Conservation (phyloP, 495 filamentous ascomycete genomes). For the Penicillium manginii region DNA sequence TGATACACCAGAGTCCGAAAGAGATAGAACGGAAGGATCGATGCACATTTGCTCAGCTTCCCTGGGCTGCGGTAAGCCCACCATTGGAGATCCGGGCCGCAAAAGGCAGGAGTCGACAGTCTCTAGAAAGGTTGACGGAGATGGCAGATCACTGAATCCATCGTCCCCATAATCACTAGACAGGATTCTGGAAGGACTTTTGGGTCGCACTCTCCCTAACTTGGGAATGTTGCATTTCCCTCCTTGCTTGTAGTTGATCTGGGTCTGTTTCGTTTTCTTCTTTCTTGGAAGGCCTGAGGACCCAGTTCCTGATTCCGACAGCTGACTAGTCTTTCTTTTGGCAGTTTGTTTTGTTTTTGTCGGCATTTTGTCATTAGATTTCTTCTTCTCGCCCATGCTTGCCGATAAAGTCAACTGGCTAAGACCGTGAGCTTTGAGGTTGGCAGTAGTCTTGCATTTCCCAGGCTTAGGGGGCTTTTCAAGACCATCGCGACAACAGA, state of each 20-base stretch:
- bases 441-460: constrained; percentile 31
- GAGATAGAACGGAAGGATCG: not conserved
- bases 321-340: constrained; percentile 2
- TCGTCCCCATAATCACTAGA: constrained; percentile 43
- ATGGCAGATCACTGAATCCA: constrained; percentile 46
- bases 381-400: constrained; percentile 33
- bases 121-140: constrained; percentile 36
- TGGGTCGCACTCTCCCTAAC: not conserved
- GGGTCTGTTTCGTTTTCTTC: not conserved
- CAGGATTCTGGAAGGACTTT: constrained; percentile 8
- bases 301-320: not conserved
- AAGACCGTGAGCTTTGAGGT: constrained; percentile 24
- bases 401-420: constrained; percentile 36
- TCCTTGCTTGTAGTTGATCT: not conserved
- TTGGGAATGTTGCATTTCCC: not conserved
- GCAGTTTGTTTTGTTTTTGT: not conserved
- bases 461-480: constrained; percentile 71
- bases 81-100: not conserved
- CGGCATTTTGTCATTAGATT: not conserved
- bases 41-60: not conserved
- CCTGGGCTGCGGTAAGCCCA: not conserved
- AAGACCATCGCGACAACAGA: constrained; percentile 86
- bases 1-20: not conserved
- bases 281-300: not conserved
- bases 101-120: not conserved